Percentiles rank a stretch among this genome's conserved stretches.
Conservation (phyloP, 768 basidiomycete genomes). For the Panellus pusillus region DNA sequence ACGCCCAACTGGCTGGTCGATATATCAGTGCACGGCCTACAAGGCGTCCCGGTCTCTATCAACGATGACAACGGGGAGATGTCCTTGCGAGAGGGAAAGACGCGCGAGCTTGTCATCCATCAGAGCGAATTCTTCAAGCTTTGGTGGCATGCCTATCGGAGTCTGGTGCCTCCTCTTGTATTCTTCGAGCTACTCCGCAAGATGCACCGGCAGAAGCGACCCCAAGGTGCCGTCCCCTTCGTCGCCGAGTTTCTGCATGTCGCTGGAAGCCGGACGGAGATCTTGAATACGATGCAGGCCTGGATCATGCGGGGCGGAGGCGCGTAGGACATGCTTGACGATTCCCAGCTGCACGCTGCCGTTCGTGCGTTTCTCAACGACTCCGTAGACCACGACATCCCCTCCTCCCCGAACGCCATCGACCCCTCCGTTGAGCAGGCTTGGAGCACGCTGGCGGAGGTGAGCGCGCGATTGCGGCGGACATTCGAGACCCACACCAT, state of each 20-base stretch:
- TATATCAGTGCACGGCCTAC: slow-evolving; percentile 74
- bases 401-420: slow-evolving; percentile 39
- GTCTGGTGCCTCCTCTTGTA: slow-evolving; percentile 76
- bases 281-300: slow-evolving; percentile 63
- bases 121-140: slow-evolving; percentile 68
- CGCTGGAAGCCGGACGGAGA: slow-evolving; percentile 56
- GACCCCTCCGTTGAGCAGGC: slow-evolving; percentile 47
- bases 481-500: slow-evolving; percentile 57
- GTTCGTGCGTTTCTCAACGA: slow-evolving; percentile 61
- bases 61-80: slow-evolving; percentile 89
- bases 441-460: slow-evolving; percentile 45
- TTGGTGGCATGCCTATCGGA: slow-evolving; percentile 85
- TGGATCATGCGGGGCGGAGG: slow-evolving; percentile 78
- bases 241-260: slow-evolving; percentile 49
- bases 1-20: slow-evolving; percentile 74
- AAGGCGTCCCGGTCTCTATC: slow-evolving; percentile 75
- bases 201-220: slow-evolving; percentile 60
- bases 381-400: slow-evolving; percentile 51
- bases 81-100: slow-evolving; percentile 73
- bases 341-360: slow-evolving; percentile 57
- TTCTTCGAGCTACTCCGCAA: slow-evolving; percentile 87
- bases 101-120: slow-evolving; percentile 71
- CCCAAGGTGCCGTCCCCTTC: slow-evolving; percentile 39
- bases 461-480: slow-evolving; percentile 39
- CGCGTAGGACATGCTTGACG: slow-evolving; percentile 77